Conservation (phyloP, 305 asterid species). For the Fraxinus angustifolia region DNA sequence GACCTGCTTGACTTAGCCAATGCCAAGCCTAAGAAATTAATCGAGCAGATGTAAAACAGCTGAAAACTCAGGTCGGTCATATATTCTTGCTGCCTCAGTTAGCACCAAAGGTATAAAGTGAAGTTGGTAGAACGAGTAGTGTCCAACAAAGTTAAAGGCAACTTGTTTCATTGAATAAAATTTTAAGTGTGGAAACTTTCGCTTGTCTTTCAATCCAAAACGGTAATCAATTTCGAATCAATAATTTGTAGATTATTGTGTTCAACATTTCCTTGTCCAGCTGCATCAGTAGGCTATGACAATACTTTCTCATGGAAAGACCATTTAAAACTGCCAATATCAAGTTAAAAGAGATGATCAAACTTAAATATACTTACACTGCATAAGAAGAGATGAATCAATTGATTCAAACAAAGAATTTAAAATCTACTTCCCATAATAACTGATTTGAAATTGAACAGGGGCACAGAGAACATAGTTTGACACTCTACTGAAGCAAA, state of each 20-base stretch:
- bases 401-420: background rate
- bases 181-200: background rate
- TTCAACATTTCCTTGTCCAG: background rate
- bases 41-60: background rate
- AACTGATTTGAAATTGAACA: background rate
- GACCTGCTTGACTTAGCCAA: background rate
- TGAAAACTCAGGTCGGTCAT: background rate
- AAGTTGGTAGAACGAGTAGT: background rate
- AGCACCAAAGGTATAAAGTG: background rate
- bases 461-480: background rate
- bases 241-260: background rate
- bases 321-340: background rate
- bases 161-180: background rate
- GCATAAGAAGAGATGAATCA: background rate
- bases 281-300: background rate
- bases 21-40: background rate
- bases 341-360: background rate
- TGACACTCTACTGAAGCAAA: background rate
- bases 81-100: background rate
- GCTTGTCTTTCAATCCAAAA: background rate
- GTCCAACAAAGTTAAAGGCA: background rate
- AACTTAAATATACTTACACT: background rate
- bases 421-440: background rate
- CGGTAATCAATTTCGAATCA: background rate
- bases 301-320: background rate